Conservation (phyloP, 2,329 filamentous ascomycete species). For the Hypoxylon sp. region DNA sequence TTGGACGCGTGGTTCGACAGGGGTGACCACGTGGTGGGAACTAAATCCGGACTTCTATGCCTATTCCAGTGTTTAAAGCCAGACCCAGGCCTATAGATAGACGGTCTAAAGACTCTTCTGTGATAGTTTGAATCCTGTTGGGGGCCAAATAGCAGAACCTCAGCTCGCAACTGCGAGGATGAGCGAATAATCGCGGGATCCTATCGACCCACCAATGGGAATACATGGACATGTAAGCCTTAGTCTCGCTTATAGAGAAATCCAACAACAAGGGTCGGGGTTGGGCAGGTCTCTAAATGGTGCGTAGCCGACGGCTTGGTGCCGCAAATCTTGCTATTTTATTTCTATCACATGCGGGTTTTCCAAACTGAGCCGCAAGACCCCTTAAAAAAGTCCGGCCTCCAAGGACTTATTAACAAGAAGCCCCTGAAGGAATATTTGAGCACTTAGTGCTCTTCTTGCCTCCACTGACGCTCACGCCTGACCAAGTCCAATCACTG, state of each 20-base stretch:
- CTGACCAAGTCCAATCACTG: constrained; percentile 56
- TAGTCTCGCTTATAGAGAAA: background rate
- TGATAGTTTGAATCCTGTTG: constrained; percentile 2
- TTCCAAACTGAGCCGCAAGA: background rate
- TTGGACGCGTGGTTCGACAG: constrained; percentile 2
- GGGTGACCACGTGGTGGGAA: constrained; percentile 1
- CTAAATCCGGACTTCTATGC: background rate
- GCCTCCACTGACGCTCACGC: constrained; percentile 58
- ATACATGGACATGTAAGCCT: background rate
- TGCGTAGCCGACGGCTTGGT: background rate
- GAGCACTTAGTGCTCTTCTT: constrained; percentile 71
- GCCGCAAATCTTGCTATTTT: background rate
- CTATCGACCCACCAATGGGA: background rate
- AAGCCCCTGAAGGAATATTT: constrained; percentile 56
- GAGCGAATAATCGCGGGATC: constrained; percentile 2
- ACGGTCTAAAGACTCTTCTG: background rate
- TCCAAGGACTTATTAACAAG: constrained; percentile 40
- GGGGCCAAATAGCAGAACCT: background rate
- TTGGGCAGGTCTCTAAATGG: background rate
- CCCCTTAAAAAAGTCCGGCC: no score
- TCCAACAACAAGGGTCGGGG: background rate
- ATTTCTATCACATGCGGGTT: background rate
- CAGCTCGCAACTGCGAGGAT: background rate
- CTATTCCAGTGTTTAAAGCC: background rate
- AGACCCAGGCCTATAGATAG: background rate